Conservation (phyloP, 148 eudicot species). For the Nyssa sinensis region DNA sequence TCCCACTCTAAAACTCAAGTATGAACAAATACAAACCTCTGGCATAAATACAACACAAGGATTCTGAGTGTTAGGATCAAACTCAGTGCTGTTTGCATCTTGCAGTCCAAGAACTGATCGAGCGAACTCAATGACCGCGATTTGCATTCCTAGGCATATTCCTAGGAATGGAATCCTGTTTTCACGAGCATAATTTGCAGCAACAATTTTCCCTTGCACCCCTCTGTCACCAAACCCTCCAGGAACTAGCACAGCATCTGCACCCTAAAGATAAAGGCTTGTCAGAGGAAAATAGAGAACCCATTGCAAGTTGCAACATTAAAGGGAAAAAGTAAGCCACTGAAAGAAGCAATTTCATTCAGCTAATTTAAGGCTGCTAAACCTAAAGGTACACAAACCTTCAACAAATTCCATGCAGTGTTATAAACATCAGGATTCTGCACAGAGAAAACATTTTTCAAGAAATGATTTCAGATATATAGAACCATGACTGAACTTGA, state of each 20-base stretch:
- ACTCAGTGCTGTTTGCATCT: constrained; percentile 92
- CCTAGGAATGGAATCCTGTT: constrained; percentile 81
- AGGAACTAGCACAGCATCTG: constrained; percentile 90
- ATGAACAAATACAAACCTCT: constrained; percentile 47
- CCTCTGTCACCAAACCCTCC: constrained; percentile 99
- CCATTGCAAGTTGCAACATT: too few relatives aligned
- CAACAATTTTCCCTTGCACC: constrained; percentile 90
- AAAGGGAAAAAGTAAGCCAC: neutral
- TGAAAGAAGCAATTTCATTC: constrained; percentile 2
- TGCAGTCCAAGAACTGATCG: constrained; percentile 67
- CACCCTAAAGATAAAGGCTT: constrained; percentile 49
- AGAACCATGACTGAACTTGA: neutral
- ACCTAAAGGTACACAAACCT: constrained; percentile 42
- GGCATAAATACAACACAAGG: constrained; percentile 95
- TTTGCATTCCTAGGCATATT: constrained; percentile 96
- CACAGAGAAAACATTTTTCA: constrained; percentile 16
- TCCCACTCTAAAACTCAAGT: neutral
- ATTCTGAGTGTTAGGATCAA: constrained; percentile 54
- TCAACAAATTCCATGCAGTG: constrained; percentile 73
- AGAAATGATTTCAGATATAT: neutral
- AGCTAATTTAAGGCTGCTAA: neutral
- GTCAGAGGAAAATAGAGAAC: too few relatives aligned
- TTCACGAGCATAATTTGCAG: constrained; percentile 93
- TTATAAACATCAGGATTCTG: constrained; percentile 83
- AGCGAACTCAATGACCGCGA: constrained; percentile 89